phyloP scores from a whole-genome alignment of 208 protist genomes.

The Tritrichomonas musculus region DNA sequence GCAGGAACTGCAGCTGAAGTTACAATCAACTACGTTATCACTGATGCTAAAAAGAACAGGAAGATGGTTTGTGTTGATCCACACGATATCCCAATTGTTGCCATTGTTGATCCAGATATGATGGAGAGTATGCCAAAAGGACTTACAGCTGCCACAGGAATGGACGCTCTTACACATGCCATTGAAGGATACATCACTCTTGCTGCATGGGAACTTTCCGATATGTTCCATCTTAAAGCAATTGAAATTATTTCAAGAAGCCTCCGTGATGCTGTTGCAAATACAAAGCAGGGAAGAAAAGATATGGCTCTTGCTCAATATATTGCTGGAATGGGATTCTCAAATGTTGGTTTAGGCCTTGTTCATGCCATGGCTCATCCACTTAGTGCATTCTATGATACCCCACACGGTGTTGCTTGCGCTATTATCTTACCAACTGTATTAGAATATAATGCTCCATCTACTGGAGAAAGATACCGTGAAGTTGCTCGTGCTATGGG shows the following conservation, averaged over 20 bases:
- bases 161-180: constrained; percentile 53
- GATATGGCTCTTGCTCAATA: constrained; percentile 48
- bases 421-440: constrained; percentile 42
- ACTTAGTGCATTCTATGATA: not conserved
- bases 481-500: not conserved
- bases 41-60: constrained; percentile 32
- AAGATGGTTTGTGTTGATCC: constrained; percentile 54
- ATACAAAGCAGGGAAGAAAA: constrained; percentile 21
- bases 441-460: constrained; percentile 13
- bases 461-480: not conserved
- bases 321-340: constrained; percentile 55
- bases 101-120: constrained; percentile 44
- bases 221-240: constrained; percentile 37
- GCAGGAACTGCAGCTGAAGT: constrained; percentile 53
- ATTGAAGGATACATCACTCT: constrained; percentile 51
- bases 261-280: constrained; percentile 36
- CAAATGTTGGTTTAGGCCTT: constrained; percentile 54
- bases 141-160: constrained; percentile 44
- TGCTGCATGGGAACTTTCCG: constrained; percentile 43
- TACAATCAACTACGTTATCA: constrained; percentile 48
- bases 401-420: constrained; percentile 48
- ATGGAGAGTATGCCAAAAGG: constrained; percentile 40
- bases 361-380: constrained; percentile 51
- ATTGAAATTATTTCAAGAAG: constrained; percentile 47
- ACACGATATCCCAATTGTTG: constrained; percentile 42